Base-by-base conservation (phyloP, 352 stramenopile species). In the Globisporangium cylindrosporum region DNA sequence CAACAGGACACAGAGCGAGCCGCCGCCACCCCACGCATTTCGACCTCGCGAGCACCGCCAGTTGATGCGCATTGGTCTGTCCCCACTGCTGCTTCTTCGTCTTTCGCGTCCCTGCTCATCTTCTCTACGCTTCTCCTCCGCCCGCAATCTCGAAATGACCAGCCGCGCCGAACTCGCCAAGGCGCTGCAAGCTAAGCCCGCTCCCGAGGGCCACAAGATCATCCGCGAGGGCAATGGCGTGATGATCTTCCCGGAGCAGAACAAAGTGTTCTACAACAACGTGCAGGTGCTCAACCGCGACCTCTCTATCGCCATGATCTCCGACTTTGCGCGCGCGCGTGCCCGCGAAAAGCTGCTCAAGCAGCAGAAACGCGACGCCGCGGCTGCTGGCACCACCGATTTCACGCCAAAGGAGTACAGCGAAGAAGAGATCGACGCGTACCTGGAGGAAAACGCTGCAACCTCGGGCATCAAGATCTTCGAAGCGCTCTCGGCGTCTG, bases 221-320 rank as follows among this genome's bases (percentile, higher is more conserved):
- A 96, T 96, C 67, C 88, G 86, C 59, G 89, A 96, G 70, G 93
- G 93, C 66, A 84, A 92, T 70, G 91, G 88, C 66, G 93, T 96
- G 59, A 97, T 98, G 79, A 86, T 97, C 73, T 97, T 97, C 72
- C 86, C 87, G 5, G 84, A 93, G 72, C 80, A 91, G 67, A 96
- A 95, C 75, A 90, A 95, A 68, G 92, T 97, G 27, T 98, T 98
- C 68, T 97, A 97, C 79, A 98, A 97, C 78, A 92, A 94, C 67
- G 91, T 96, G 55, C 89, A 96, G 81, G 97, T 99, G 59, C 95
- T 99, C 67, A 99, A 99, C 84, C 95, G 98, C 58, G 98, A 99
- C 82, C 80, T 99, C 51, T 98, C 88, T 12, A 98, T 99, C 70
- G 76, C 98, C 22, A 97, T 99, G 77, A 99, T 99, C 76, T 96